Percentiles rank a stretch among this genome's conserved stretches.
Evolutionary conservation across 2,329 filamentous ascomycete species (phyloP).

Genomic region (Exophiala bonariae): DNA sequence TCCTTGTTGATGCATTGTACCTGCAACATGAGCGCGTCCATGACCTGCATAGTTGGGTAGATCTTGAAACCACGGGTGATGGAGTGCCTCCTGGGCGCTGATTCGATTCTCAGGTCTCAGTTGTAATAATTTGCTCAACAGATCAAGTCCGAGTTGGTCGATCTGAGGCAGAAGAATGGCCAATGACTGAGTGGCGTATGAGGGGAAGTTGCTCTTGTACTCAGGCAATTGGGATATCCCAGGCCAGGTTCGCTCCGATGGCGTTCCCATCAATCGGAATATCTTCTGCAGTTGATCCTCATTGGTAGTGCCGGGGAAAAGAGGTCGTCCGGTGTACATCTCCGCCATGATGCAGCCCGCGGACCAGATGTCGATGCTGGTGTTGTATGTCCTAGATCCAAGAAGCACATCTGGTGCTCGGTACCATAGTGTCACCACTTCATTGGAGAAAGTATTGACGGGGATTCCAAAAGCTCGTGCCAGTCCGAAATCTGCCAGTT

Average conservation of each 20-base stretch:
- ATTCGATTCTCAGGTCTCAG: slow-evolving; percentile 88
- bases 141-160: slow-evolving; percentile 80
- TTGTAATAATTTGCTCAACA: slow-evolving; percentile 89
- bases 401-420: slow-evolving; percentile 93
- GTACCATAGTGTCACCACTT: slow-evolving; percentile 61
- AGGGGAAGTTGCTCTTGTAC: slow-evolving; percentile 93
- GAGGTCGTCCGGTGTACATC: slow-evolving; percentile 93
- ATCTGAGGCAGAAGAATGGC: slow-evolving; percentile 85
- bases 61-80: slow-evolving; percentile 88
- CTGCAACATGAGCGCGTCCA: slow-evolving; percentile 16
- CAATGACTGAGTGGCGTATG: slow-evolving; percentile 90
- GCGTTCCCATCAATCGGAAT: slow-evolving; percentile 97
- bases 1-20: slow-evolving; percentile 22
- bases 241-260: slow-evolving; percentile 92
- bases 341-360: slow-evolving; percentile 99
- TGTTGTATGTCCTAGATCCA: slow-evolving; percentile 94
- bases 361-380: slow-evolving; percentile 99
- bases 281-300: slow-evolving; percentile 97
- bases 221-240: slow-evolving; percentile 95
- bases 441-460: slow-evolving; percentile 87
- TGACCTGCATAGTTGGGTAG: slow-evolving; percentile 37
- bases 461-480: slow-evolving; percentile 89
- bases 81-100: slow-evolving; percentile 79
- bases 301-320: slow-evolving; percentile 97
- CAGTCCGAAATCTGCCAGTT: slow-evolving; percentile 86